Evolutionary conservation across 768 basidiomycete genomes (phyloP), one percentile per base, ranked within the genome.

Genomic region (Termitomyces sp.): DNA sequence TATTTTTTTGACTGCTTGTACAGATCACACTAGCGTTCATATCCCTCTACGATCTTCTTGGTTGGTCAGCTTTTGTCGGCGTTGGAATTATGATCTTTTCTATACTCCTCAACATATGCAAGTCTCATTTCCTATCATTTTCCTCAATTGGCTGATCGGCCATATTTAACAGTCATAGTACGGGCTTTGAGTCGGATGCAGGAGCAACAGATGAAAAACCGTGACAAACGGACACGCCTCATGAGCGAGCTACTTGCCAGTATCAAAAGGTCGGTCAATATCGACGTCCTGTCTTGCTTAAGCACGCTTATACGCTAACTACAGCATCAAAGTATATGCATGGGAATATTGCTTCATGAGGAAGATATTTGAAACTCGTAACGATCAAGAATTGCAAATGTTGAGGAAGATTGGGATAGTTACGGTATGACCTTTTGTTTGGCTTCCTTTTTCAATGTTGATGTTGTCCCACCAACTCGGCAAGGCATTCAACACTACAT

Each of bases 231-330:
- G 32, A 92, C 90, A 9, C 74, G 87, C 40, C 71, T 95, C 44
- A 97, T 98, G 95, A 93, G 83, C 60, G 95, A 98, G 71, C 76
- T 98, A n/a, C 74, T 98, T 5, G 80, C 83, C 54, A 98, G 96
- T 65, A 97, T 98, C 64, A 88, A 88, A 65, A 92, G 86, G 87
- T 83, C 42, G 26, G 58, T 45, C 7, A 1, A 21, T 45, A 21
- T 49, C 15, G 19, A 10, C 11, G 4, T 46, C 19, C 3, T 2
- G 2, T 14, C 11, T 34, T 54, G 50, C 37, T 61, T 41, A 5
- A 15, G n/a, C 7, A 6, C 21, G 9, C 32, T 50, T 21, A 38
- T 5, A 32, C n/a, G 5, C 21, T 14, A 28, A n/a, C 19, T 24
- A 2, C 56, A 90, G 89, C 59, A 91, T 94, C 67, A 93, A 94